These are phyloP conservation scores for Pythium monospermum DNA, from an alignment of 352 stramenopile genomes.

Conservation along the genomic window DNA sequence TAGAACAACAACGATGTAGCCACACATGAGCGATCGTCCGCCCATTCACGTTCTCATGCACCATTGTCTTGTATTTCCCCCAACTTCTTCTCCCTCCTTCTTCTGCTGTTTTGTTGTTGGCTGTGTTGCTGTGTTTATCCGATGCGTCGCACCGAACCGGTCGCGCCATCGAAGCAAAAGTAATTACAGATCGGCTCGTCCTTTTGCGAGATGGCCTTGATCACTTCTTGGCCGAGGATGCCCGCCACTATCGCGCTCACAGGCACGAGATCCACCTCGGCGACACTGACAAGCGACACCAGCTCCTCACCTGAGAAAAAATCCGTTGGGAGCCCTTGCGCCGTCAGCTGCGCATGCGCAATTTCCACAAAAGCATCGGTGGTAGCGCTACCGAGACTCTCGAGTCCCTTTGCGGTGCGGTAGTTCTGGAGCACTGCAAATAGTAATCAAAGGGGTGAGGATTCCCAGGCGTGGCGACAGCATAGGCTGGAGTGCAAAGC, in stretches of 20 bases:
- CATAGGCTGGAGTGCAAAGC: too few relatives aligned
- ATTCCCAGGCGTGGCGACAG: too few relatives aligned
- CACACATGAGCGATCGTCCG: too few relatives aligned
- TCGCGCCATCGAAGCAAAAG: slow-evolving; percentile 89
- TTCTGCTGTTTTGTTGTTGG: too few relatives aligned
- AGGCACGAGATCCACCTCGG: slow-evolving; percentile 72
- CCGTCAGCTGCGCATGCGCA: slow-evolving; percentile 36
- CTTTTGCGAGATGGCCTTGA: slow-evolving; percentile 97
- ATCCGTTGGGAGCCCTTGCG: slow-evolving; percentile 52
- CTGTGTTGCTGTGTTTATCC: slow-evolving; percentile 30
- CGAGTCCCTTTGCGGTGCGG: slow-evolving; percentile 23
- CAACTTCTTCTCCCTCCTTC: too few relatives aligned
- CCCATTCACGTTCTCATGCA: too few relatives aligned
- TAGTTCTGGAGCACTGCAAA: slow-evolving; percentile 60
- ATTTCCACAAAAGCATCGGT: slow-evolving; percentile 53
- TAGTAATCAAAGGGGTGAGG: background rate
- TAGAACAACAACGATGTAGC: too few relatives aligned
- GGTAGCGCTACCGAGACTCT: slow-evolving; percentile 11
- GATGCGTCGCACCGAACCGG: slow-evolving; percentile 54
- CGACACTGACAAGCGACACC: slow-evolving; percentile 37
- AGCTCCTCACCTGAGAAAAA: slow-evolving; percentile 57
- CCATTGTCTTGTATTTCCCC: too few relatives aligned
- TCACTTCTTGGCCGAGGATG: slow-evolving; percentile 96
- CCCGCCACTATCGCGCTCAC: slow-evolving; percentile 95
- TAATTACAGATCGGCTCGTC: slow-evolving; percentile 96